phyloP scores from a whole-genome alignment of 2,329 filamentous ascomycete species.

The Pseudopyrenochaeta lycopersici region DNA sequence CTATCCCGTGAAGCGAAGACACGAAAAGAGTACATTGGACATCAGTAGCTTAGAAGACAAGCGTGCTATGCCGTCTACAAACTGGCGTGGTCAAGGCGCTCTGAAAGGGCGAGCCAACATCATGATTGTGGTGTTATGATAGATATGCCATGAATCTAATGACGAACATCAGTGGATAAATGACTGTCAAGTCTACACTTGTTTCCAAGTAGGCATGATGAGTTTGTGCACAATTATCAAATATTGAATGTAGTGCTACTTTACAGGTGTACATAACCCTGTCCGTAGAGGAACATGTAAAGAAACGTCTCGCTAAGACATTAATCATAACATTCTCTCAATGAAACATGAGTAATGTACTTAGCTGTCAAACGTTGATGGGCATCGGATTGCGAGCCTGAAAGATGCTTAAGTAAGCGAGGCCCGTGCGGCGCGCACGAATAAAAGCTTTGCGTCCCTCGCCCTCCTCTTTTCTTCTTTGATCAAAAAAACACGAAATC shows the following conservation, averaged over 20 bases:
- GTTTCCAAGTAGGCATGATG: no score
- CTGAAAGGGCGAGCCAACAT: neutral
- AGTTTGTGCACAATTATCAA: no score
- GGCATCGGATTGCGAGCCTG: no score
- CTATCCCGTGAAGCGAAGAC: conserved; percentile 60
- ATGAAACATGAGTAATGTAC: no score
- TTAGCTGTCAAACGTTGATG: no score
- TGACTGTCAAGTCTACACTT: neutral
- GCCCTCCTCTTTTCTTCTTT: conserved; percentile 53
- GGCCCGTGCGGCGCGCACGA: neutral
- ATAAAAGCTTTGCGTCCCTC: conserved; percentile 35
- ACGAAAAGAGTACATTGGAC: conserved; percentile 3
- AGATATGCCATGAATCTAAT: conserved; percentile 8
- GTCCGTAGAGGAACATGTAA: no score
- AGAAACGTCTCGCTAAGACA: no score
- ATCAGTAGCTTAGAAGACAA: conserved; percentile 12
- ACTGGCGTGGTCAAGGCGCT: neutral
- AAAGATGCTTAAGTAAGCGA: neutral
- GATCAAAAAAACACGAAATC: conserved; percentile 69
- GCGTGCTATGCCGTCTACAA: conserved; percentile 3
- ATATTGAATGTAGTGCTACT: no score
- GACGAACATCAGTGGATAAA: conserved; percentile 7
- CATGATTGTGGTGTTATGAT: neutral
- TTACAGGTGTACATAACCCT: no score
- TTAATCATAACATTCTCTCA: no score